phyloP scores from a whole-genome alignment of 345 rosid genomes.

The Bruguiera gymnorhiza region DNA sequence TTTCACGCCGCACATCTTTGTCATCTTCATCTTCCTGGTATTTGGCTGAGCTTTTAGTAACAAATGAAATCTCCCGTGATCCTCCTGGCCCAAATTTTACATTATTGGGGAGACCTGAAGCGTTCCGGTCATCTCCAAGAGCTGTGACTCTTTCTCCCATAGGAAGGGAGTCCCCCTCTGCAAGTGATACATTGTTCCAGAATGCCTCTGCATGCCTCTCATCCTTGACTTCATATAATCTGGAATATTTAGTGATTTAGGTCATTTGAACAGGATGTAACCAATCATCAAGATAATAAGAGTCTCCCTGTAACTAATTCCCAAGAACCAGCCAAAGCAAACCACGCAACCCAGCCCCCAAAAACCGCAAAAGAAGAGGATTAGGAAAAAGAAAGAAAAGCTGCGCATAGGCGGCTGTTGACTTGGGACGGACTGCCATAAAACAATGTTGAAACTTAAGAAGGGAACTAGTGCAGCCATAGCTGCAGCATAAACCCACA shows the following conservation, averaged over 20 bases:
- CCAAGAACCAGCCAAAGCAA: background rate
- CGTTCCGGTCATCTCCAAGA: slow-evolving; percentile 36
- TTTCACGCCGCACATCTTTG: slow-evolving; percentile 31
- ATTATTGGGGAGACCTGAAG: slow-evolving; percentile 36
- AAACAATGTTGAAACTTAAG: background rate
- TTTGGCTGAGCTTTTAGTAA: slow-evolving; percentile 53
- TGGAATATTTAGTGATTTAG: slow-evolving; percentile 21
- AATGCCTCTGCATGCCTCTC: slow-evolving; percentile 86
- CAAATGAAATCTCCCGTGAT: slow-evolving; percentile 77
- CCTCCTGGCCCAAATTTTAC: slow-evolving; percentile 88
- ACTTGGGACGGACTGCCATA: background rate
- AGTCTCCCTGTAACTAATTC: background rate
- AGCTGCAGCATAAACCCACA: background rate
- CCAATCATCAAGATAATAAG: background rate
- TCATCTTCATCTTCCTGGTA: slow-evolving; percentile 61
- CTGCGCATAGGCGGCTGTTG: no score
- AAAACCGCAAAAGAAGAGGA: no score
- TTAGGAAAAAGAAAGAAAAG: no score
- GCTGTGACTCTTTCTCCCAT: slow-evolving; percentile 77
- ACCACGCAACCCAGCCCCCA: background rate
- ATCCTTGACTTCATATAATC: slow-evolving; percentile 84
- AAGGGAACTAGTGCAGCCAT: background rate
- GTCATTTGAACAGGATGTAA: background rate
- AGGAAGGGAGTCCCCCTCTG: slow-evolving; percentile 69
- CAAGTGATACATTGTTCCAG: slow-evolving; percentile 53